Evolutionary conservation across 2,329 filamentous ascomycete genomes (phyloP), one percentile per base, ranked within the genome.

Genomic region (Botrytis tulipae): DNA sequence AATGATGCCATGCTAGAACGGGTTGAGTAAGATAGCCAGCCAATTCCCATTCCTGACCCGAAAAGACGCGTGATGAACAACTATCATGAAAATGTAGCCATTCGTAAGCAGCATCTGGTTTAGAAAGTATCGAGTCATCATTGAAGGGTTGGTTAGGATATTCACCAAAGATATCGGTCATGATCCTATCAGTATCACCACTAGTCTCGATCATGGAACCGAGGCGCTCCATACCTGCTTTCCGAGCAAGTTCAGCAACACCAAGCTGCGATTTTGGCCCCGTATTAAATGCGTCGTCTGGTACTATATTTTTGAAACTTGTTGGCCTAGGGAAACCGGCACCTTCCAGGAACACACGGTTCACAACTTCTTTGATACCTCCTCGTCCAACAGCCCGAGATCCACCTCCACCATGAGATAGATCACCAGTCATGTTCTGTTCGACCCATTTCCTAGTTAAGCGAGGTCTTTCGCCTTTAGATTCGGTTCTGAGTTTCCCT

Each of bases 1-100:
- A 87, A 80, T 93, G 87, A 81, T 99, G 97, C 80, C 97, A 98
- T 5, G 93, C 96, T 2, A 98, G 87, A 25, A 96, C 88, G 0
- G 95, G 91, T 77, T 96, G 93, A 78, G 91, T 93, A 67, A 98
- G 88, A 81, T 99, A 99, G 0, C 93, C 91, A 0, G 88, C 89
- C 25, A 99, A 85, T 82, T 99, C 96, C 93, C 96, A 99, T 73
- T 97, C 95, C 81, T 98, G 95, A 74, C 89, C 91, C n/a, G 89
- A 85, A 80, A 91, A 97, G 1, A 98, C 87, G 57, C 91, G 90
- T 0, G 91, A 90, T 37, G 93, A 94, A 76, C 97, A 90, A 0
- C 86, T 85, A 79, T 98, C 96, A 82, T 98, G 93, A 82, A 99
- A 98, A 82, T 97, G 87, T 72, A 99, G 88, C 96, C 96, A 99